These are phyloP conservation scores for Westerdykella ornata DNA, from an alignment of 2,329 filamentous ascomycete genomes.

Conservation along the genomic window DNA sequence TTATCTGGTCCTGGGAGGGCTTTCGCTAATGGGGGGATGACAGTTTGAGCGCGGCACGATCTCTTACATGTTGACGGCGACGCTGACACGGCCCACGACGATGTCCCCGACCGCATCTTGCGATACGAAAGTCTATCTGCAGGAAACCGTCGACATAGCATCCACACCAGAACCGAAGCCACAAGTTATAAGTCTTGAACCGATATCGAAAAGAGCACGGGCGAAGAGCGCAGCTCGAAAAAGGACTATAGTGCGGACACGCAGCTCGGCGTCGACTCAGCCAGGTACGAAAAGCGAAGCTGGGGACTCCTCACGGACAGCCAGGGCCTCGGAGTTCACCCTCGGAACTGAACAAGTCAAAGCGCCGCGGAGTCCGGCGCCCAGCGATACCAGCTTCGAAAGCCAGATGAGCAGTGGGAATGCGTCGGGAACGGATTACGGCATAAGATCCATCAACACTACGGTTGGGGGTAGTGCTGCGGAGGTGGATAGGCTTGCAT, in stretches of 20 bases:
- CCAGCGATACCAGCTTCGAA: conserved; percentile 44
- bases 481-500: conserved; percentile 46
- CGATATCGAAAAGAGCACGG: conserved; percentile 65
- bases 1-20: background rate
- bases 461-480: conserved; percentile 43
- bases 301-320: conserved; percentile 17
- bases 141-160: conserved; percentile 81
- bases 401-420: conserved; percentile 57
- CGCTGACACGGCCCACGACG: conserved; percentile 78
- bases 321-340: conserved; percentile 18
- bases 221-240: conserved; percentile 45
- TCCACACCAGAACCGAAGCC: conserved; percentile 66
- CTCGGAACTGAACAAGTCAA: conserved; percentile 29
- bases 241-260: conserved; percentile 5
- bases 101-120: conserved; percentile 74
- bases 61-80: conserved; percentile 83
- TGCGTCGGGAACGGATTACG: conserved; percentile 40
- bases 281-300: background rate
- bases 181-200: conserved; percentile 78
- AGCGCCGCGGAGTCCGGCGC: conserved; percentile 39
- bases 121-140: conserved; percentile 70
- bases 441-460: conserved; percentile 36
- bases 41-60: conserved; percentile 95
- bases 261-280: background rate
- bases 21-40: conserved; percentile 3